Base-by-base conservation (phyloP, 805 yeast genomes). In the Candida succiphila region DNA sequence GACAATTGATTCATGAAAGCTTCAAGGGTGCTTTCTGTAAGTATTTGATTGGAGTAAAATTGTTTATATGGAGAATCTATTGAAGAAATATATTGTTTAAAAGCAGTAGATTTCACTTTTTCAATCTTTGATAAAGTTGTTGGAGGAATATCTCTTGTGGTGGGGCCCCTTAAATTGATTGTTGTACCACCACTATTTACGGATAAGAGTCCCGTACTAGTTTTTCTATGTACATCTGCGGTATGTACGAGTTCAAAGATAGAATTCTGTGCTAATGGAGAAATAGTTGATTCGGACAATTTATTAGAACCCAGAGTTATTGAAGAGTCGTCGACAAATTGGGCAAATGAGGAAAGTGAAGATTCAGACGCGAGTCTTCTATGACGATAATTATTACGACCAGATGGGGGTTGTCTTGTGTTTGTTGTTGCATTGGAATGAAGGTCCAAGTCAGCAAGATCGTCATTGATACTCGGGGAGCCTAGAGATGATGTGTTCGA, bases 101-200 rank as follows among this genome's bases (percentile, higher is more conserved):
- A 60, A 17, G 57, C 61, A 1, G 58, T 50, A 27, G 63, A 58
- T 38, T 68, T 55, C 6, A 69, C 64, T 32, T 61, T 64, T 16
- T 62, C 62, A 4, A 77, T 51, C 22, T 71, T 72, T 4, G 79
- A 61, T 26, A 89, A 60, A 31, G 69, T 75, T 9, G 86, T 78
- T 17, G 79, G 86, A 0, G 96, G 95, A 9, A 89, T 89, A 48
- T 92, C 97, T 32, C 69, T 67, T 2, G 71, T 63, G 1, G 95
- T 79, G 0, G 98, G 97, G 7, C 74, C 68, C 27, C 62, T 61
- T 18, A 80, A 49, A 42, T 67, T 68, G 22, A 71, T 53, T 8
- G 66, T 66, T 6, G 61, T 51, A 0, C 74, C 65, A 9, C 59
- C 52, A 32, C 58, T 54, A 14, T 37, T 41, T 10, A 49, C 42